Evolutionary conservation across 805 yeast species (phyloP).

Genomic region (Wickerhamiella bombiphila): DNA sequence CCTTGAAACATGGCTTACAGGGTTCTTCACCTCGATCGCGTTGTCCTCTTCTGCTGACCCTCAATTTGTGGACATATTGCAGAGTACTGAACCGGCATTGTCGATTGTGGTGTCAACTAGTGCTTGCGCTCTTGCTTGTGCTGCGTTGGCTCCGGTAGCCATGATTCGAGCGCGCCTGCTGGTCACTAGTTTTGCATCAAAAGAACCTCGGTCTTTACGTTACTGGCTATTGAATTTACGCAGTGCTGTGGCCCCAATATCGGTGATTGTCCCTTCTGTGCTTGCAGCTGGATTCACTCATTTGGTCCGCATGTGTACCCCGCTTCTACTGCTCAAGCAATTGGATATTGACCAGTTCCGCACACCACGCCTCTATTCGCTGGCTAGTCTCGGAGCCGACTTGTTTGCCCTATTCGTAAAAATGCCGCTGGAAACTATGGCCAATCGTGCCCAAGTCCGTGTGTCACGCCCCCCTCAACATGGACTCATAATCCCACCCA

Average conservation of each 20-base stretch:
- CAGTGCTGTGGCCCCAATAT: slow-evolving; percentile 39
- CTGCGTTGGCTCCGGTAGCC: slow-evolving; percentile 66
- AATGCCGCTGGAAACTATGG: slow-evolving; percentile 75
- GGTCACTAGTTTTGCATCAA: slow-evolving; percentile 43
- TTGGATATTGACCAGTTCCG: slow-evolving; percentile 54
- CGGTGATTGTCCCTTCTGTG: slow-evolving; percentile 51
- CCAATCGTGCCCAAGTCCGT: slow-evolving; percentile 65
- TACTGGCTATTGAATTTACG: slow-evolving; percentile 43
- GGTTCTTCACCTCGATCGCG: slow-evolving; percentile 53
- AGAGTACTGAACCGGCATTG: slow-evolving; percentile 58
- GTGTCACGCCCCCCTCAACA: slow-evolving; percentile 18
- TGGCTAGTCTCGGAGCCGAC: slow-evolving; percentile 46
- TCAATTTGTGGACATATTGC: slow-evolving; percentile 59
- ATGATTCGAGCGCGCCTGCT: slow-evolving; percentile 65
- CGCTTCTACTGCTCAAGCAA: slow-evolving; percentile 42
- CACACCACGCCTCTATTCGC: slow-evolving; percentile 45
- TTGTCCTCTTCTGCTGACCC: slow-evolving; percentile 78
- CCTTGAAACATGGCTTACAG: slow-evolving; percentile 83
- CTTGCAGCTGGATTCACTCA: slow-evolving; percentile 46
- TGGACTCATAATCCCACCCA: slow-evolving; percentile 41
- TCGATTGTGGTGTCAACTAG: slow-evolving; percentile 54
- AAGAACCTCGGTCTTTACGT: slow-evolving; percentile 50
- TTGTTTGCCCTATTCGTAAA: slow-evolving; percentile 56
- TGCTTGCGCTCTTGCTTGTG: slow-evolving; percentile 59
- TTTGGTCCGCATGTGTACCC: slow-evolving; percentile 51